Conservation (phyloP, 768 basidiomycete genomes). For the Dentipellis sp. region DNA sequence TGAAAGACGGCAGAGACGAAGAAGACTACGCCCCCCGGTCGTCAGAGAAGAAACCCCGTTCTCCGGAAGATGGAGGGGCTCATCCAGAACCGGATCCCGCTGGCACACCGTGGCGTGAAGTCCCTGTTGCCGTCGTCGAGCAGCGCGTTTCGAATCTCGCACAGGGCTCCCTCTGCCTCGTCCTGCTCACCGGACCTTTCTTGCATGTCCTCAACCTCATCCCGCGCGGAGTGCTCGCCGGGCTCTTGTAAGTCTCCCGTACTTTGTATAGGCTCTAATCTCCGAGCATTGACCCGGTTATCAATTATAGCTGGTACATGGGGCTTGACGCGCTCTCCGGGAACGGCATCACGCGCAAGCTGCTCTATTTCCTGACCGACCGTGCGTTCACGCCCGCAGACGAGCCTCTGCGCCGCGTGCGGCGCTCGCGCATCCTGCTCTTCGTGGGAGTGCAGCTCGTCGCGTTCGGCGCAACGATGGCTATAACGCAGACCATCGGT, state of each 20-base stretch:
- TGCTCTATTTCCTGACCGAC: conserved; percentile 76
- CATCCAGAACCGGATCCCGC: conserved; percentile 18
- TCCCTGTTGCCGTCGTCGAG: conserved; percentile 74
- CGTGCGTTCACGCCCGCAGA: conserved; percentile 43
- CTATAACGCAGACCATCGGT: conserved; percentile 88
- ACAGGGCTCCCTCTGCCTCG: conserved; percentile 71
- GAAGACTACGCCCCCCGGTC: conserved; percentile 14
- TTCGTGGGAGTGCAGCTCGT: conserved; percentile 70
- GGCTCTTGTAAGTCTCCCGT: conserved; percentile 58
- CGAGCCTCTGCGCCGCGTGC: conserved; percentile 72
- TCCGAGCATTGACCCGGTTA: not conserved
- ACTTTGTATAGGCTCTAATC: not conserved
- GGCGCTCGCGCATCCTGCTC: conserved; percentile 61
- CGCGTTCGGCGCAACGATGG: conserved; percentile 84
- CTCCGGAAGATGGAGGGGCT: not conserved
- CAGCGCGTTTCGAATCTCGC: conserved; percentile 89
- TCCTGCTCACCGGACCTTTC: conserved; percentile 76
- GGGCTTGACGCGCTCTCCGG: conserved; percentile 71
- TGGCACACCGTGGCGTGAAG: conserved; percentile 28
- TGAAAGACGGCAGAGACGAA: conserved; percentile 28
- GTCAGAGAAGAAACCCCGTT: not conserved
- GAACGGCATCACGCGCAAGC: conserved; percentile 77
- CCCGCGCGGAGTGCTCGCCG: conserved; percentile 76
- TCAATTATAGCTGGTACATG: conserved; percentile 75
- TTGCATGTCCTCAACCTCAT: conserved; percentile 72